Evolutionary conservation across 169 alveolate species (phyloP).

Genomic region (Eimeria brunetti): DNA sequence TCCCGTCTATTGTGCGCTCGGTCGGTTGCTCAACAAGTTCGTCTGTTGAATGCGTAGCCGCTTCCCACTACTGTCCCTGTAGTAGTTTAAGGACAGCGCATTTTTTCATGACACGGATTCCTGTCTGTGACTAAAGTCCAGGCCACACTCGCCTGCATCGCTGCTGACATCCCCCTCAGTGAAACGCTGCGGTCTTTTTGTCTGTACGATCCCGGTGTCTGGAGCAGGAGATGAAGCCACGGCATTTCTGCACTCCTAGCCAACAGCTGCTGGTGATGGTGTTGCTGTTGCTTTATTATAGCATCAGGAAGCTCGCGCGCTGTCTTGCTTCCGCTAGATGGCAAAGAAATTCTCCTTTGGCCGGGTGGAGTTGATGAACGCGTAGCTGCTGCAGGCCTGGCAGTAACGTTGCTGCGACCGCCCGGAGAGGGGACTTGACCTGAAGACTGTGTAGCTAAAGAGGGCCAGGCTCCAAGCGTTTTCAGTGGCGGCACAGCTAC

Average conservation of each 20-base stretch:
- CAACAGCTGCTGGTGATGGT: constrained; percentile 37
- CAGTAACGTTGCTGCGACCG: background rate
- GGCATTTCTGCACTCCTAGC: constrained; percentile 39
- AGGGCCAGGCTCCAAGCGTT: background rate
- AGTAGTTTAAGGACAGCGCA: background rate
- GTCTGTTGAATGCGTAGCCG: background rate
- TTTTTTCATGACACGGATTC: background rate
- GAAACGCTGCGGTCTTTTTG: constrained; percentile 52
- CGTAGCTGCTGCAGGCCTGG: background rate
- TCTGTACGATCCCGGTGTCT: background rate
- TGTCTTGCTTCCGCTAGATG: constrained; percentile 5
- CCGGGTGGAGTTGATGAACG: background rate
- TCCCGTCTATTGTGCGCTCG: background rate
- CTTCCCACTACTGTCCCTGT: background rate
- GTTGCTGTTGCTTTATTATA: constrained; percentile 5
- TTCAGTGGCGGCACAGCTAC: background rate
- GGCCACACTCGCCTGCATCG: constrained; percentile 46
- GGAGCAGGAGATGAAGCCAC: constrained; percentile 30
- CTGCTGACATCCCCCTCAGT: constrained; percentile 64
- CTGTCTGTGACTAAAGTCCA: background rate
- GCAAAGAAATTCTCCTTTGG: background rate
- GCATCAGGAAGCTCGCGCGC: constrained; percentile 33
- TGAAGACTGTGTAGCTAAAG: background rate
- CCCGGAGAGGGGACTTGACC: background rate
- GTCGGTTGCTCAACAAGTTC: background rate